Base-by-base conservation (phyloP, 495 filamentous ascomycete species). In the Patellaria atrata region DNA sequence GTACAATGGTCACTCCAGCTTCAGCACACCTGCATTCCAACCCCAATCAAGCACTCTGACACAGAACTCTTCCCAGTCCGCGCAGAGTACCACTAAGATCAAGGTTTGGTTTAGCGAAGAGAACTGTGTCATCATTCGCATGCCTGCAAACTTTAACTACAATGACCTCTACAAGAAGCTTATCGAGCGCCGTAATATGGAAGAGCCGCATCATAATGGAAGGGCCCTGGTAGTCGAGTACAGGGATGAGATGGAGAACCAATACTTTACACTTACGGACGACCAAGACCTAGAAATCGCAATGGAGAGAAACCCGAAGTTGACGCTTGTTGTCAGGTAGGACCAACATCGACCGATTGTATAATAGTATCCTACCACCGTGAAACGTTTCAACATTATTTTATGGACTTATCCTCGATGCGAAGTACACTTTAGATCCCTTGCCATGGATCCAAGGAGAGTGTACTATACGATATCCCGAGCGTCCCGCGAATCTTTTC, bases 21-120 rank as follows among this genome's bases (percentile, higher is more conserved):
- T n/a, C n/a, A n/a, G n/a, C 19, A 40, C 32, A 38, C 54, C 28
- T 26, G 32, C 27, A 39, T 38, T 45, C 26, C 43, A 38, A 27
- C 40, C 43, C 30, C 51, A 48, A 15, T 56, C 58, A 24, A 47
- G 56, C 9, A 68, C 65, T 17, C 57, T 59, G 38, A 58, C 48
- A 59, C 28, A 20, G 17, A 33, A 22, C 11, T 75, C 72, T 3
- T 48, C 64, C 23, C 66, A 65, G 4, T 64, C 67, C 1, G 64
- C 58, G 3, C 54, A 61, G 22, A 55, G 50, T 25, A 37, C 40
- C 41, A 29, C 38, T 34, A 96, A 94, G 56, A 80, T 97, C 52
- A 97, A 97, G 60, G 76, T 94, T 23, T 58, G 54, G 48, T 86
- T 79, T 58, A 91, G 82, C 61, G 71, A 80, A 43, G 80, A 89